Base-by-base conservation (phyloP, 306 rosid genomes). In the Trichosanthes cucumerina region DNA sequence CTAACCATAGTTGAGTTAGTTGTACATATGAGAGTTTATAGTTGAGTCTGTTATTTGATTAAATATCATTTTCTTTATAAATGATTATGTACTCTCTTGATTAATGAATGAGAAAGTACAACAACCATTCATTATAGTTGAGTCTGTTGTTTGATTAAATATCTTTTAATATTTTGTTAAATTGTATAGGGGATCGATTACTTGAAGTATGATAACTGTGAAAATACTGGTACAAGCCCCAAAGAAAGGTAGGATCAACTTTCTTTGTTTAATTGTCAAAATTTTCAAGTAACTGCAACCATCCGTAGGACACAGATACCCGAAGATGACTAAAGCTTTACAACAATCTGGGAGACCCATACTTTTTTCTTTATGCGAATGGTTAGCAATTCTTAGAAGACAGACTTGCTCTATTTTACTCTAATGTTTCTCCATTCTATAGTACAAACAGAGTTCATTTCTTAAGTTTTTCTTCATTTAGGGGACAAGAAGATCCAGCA, bases 171-270 rank as follows among this genome's bases (percentile, higher is more conserved):
- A n/a, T n/a, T n/a, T n/a, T n/a, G n/a, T n/a, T n/a, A n/a, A n/a
- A n/a, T 46, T 46, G 77, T 46, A 38, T 47, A 92, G 97, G 92
- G 88, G 41, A 46, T 92, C 73, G 97, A 92, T 78, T 92, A 86
- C 85, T 86, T 92, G 89, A 92, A 92, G 84, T 92, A 92, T 83
- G 97, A 90, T 70, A 92, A 92, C 47, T 90, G 97, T 85, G 47
- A 82, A 56, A 86, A 86, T 78, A 72, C 79, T 47, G 70, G 88
- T 38, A 75, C 86, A 77, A 85, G 84, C 65, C 96, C 97, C 24
- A 87, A 81, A 81, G 79, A 85, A 63, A 88, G 97, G 97, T 90
- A 36, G 60, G 21, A 28, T 71, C 43, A 60, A 18, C 36, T 43
- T 15, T 73, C 75, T 60, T 73, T 54, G 31, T 36, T 2, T 6